These are phyloP conservation scores for Apiotrichum porosum DNA, from an alignment of 1,284 basidiomycete genomes.

Conservation along the genomic window DNA sequence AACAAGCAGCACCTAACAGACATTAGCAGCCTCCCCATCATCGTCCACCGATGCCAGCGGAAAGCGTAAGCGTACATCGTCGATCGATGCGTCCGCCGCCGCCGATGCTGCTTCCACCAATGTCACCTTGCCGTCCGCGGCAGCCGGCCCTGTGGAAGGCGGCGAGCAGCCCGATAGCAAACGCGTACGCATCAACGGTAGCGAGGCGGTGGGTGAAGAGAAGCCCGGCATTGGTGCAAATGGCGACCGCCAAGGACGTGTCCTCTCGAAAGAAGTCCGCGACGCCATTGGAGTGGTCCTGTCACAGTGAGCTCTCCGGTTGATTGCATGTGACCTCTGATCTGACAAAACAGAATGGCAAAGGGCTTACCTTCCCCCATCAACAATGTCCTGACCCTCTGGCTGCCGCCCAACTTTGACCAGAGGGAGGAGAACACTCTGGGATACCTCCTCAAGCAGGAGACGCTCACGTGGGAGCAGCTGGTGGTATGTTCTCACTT, in stretches of 20 bases:
- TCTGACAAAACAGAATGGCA: conserved; percentile 45
- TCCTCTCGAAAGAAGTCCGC: conserved; percentile 24
- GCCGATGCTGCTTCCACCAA: neutral
- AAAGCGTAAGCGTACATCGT: conserved; percentile 28
- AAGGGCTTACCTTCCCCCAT: conserved; percentile 33
- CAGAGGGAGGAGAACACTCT: conserved; percentile 42
- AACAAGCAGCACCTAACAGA: conserved; percentile 1
- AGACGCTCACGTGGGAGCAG: conserved; percentile 34
- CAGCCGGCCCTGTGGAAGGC: too few species aligned
- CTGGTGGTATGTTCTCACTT: conserved; percentile 28
- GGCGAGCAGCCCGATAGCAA: conserved; percentile 12
- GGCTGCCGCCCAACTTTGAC: conserved; percentile 36
- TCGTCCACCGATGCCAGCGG: conserved; percentile 8
- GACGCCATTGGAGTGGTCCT: conserved; percentile 35
- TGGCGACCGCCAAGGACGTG: conserved; percentile 4
- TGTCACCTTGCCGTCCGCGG: too few species aligned
- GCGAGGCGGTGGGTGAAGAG: neutral
- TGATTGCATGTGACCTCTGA: too few species aligned
- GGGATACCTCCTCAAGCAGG: conserved; percentile 32
- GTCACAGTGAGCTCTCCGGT: conserved; percentile 24
- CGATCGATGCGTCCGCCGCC: conserved; percentile 6
- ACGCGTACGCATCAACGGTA: conserved; percentile 5
- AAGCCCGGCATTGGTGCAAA: too few species aligned
- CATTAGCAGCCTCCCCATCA: too few species aligned
- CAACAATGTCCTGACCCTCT: conserved; percentile 32